A percentile compares a stretch with the other conserved stretches of the same genome.
Conservation (phyloP, 208 protist species). For the Wallacemonas sp. region DNA sequence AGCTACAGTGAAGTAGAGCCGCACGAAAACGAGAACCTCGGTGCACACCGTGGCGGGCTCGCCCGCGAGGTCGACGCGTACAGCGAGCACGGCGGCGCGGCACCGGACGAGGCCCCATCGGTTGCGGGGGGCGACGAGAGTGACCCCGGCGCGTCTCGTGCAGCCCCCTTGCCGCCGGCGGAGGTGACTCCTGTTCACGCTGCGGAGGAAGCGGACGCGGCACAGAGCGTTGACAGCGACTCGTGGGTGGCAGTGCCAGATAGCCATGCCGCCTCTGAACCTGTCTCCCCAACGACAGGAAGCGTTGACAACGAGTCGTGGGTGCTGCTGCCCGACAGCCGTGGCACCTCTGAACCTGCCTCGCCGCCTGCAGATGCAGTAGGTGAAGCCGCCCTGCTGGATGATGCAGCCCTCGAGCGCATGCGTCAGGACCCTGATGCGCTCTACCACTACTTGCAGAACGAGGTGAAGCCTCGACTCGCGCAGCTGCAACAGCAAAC, state of each 20-base stretch:
- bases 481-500: constrained; percentile 10
- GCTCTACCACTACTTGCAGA: constrained; percentile 25
- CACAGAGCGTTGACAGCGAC: background rate
- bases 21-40: background rate
- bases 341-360: background rate
- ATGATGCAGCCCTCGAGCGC: background rate
- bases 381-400: background rate
- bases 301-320: background rate
- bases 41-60: background rate
- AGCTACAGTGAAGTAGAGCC: background rate
- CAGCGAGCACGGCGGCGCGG: background rate
- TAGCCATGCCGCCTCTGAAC: background rate
- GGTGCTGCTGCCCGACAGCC: background rate
- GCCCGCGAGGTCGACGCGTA: background rate
- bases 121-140: background rate
- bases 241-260: background rate
- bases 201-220: background rate
- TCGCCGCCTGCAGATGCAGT: background rate
- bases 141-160: background rate
- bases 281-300: background rate
- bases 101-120: background rate
- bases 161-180: background rate
- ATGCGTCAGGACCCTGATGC: constrained; percentile 22
- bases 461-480: constrained; percentile 29
- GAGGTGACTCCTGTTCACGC: background rate